These are phyloP conservation scores for Vitis vinifera DNA, from an alignment of 164 flowering plant genomes.

Conservation along the genomic window DNA sequence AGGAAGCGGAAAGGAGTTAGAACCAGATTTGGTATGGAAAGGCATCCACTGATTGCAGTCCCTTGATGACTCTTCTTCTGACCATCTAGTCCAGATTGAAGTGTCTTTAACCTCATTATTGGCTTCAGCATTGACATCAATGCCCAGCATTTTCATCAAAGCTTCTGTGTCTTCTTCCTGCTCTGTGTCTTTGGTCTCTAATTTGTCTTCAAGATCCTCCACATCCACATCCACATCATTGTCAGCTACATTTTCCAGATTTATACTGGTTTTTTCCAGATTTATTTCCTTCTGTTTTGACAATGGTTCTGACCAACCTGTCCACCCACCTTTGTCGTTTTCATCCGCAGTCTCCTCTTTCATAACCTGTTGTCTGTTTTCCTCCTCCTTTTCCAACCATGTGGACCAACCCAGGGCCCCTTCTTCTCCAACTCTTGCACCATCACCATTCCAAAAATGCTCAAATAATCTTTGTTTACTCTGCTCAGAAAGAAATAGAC, in stretches of 20 bases:
- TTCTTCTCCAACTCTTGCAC: constrained; percentile 91
- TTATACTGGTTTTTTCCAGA: constrained; percentile 15
- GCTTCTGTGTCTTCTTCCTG: constrained; percentile 75
- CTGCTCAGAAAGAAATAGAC: constrained; percentile 67
- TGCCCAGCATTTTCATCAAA: constrained; percentile 73
- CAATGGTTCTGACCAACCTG: constrained; percentile 82
- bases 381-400: constrained; percentile 94
- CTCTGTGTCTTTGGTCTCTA: constrained; percentile 37
- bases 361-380: constrained; percentile 57
- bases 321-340: constrained; percentile 86
- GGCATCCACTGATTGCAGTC: constrained; percentile 91
- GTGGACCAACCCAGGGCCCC: constrained; percentile 92
- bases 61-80: constrained; percentile 70
- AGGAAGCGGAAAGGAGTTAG: constrained; percentile 6
- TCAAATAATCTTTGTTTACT: constrained; percentile 86
- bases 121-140: constrained; percentile 65
- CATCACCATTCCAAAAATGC: constrained; percentile 87
- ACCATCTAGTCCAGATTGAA: constrained; percentile 82
- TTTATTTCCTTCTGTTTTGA: constrained; percentile 27
- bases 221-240: constrained; percentile 22
- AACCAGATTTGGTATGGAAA: constrained; percentile 57
- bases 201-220: constrained; percentile 43
- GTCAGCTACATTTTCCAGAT: constrained; percentile 18
- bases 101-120: constrained; percentile 60
- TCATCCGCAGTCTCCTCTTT: constrained; percentile 43